A percentile compares a stretch with the other conserved stretches of the same genome.
phyloP scores from a whole-genome alignment of 495 filamentous ascomycete species.

The Usnea hakonensis region DNA sequence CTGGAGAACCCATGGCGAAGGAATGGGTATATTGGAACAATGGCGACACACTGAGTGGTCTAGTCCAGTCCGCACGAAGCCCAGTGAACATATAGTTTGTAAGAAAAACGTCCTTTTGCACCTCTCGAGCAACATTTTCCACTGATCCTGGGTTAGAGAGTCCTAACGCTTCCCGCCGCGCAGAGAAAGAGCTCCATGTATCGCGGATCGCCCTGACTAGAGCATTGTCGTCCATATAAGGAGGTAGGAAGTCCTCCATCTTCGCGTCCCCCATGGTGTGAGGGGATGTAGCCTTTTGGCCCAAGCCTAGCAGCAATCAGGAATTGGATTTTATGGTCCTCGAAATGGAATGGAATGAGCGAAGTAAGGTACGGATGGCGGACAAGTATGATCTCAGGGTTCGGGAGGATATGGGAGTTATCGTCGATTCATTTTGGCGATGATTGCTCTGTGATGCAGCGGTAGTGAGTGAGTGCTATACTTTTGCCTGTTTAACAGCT shows the following conservation, averaged over 20 bases:
- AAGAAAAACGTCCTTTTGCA: conserved; percentile 88
- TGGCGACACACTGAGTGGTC: conserved; percentile 84
- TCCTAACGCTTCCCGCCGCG: conserved; percentile 77
- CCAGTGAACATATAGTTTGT: conserved; percentile 94
- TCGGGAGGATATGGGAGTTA: background rate
- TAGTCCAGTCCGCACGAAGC: conserved; percentile 89
- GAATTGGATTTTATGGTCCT: conserved; percentile 34
- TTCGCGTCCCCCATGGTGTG: conserved; percentile 30
- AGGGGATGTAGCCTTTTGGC: conserved; percentile 5
- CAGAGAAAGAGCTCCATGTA: conserved; percentile 73
- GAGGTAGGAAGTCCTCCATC: conserved; percentile 45
- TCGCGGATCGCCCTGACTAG: conserved; percentile 61
- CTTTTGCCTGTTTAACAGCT: too few species aligned
- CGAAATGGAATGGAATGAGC: background rate
- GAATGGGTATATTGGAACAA: conserved; percentile 97
- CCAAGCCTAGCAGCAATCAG: background rate
- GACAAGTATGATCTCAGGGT: background rate
- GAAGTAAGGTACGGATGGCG: background rate
- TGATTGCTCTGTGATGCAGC: background rate
- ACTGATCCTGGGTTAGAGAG: conserved; percentile 86
- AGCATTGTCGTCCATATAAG: conserved; percentile 65
- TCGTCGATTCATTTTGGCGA: background rate
- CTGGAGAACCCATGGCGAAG: conserved; percentile 82
- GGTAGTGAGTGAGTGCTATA: too few species aligned
- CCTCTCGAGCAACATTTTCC: conserved; percentile 85